Conservation (phyloP, 768 basidiomycete genomes). For the Termitomyces sp. region DNA sequence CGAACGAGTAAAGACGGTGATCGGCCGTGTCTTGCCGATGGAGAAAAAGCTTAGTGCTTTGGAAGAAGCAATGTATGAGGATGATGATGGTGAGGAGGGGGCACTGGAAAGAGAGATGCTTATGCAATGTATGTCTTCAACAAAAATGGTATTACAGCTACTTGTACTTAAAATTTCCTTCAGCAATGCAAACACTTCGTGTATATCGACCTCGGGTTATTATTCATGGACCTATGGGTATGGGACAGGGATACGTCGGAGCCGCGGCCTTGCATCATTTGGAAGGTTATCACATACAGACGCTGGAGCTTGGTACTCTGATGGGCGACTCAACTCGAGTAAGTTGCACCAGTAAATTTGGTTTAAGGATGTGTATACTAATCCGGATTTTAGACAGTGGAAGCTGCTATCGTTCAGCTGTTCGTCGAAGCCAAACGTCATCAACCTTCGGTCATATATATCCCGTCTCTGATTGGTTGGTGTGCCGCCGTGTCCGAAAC, state of each 20-base stretch:
- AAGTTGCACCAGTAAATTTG: conserved; percentile 18
- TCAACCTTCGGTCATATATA: conserved; percentile 93
- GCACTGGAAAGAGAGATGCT: conserved; percentile 85
- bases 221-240: conserved; percentile 74
- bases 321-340: conserved; percentile 89
- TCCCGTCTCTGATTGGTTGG: conserved; percentile 86
- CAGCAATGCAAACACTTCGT: conserved; percentile 88
- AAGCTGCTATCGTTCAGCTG: conserved; percentile 90
- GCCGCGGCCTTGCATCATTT: conserved; percentile 89
- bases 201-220: conserved; percentile 87
- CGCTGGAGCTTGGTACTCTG: conserved; percentile 82
- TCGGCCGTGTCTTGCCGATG: conserved; percentile 73
- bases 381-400: conserved; percentile 54
- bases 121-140: conserved; percentile 60
- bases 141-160: neutral
- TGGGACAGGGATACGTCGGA: conserved; percentile 90
- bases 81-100: conserved; percentile 65
- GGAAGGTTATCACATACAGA: conserved; percentile 95
- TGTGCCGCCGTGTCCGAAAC: conserved; percentile 80
- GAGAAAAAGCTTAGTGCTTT: conserved; percentile 79
- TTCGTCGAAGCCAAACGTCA: conserved; percentile 97
- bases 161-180: conserved; percentile 8
- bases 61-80: conserved; percentile 95
- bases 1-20: conserved; percentile 62
- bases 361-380: neutral